Percentiles rank a stretch among this genome's conserved stretches.
Evolutionary conservation across 371 early-diverging fungal genomes (phyloP).

Genomic region (Enterocytospora artemiae): DNA sequence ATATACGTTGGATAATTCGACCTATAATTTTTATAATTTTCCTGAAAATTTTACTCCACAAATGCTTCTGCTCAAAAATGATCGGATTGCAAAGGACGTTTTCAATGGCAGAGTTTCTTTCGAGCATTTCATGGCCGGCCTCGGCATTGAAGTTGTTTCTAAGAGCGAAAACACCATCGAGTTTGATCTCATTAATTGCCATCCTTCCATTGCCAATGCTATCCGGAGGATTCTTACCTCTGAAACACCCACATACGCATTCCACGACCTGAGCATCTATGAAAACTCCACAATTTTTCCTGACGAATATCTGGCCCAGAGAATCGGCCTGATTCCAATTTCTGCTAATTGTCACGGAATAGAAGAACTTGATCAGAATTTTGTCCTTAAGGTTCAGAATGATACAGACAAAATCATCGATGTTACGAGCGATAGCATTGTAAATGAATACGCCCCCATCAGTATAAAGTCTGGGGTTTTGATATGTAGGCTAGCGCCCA

Average conservation of each 20-base stretch:
- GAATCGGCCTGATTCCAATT: constrained; percentile 89
- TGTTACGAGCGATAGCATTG: constrained; percentile 69
- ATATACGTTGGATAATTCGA: no score
- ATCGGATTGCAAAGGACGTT: constrained; percentile 2
- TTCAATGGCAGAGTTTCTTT: constrained; percentile 2
- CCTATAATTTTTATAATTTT: no score
- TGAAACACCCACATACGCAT: constrained; percentile 96
- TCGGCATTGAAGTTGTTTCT: constrained; percentile 27
- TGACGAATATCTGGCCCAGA: constrained; percentile 93
- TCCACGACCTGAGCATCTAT: constrained; percentile 86
- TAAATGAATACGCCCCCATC: constrained; percentile 66
- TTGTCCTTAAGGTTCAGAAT: constrained; percentile 62
- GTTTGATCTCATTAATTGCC: constrained; percentile 44
- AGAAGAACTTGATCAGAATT: constrained; percentile 59
- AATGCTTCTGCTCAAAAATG: no score
- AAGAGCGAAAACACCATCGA: constrained; percentile 14
- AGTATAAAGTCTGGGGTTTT: constrained; percentile 77
- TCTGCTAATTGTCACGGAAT: constrained; percentile 69
- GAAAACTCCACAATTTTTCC: constrained; percentile 84
- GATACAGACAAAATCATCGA: constrained; percentile 26
- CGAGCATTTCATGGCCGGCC: constrained; percentile 16
- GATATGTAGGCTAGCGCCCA: constrained; percentile 82
- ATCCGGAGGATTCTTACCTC: constrained; percentile 84
- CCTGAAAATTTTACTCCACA: no score
- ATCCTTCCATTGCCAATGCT: constrained; percentile 69